Conservation (phyloP, 1,139 yeast species). For the Yamadazyma friedrichii region DNA sequence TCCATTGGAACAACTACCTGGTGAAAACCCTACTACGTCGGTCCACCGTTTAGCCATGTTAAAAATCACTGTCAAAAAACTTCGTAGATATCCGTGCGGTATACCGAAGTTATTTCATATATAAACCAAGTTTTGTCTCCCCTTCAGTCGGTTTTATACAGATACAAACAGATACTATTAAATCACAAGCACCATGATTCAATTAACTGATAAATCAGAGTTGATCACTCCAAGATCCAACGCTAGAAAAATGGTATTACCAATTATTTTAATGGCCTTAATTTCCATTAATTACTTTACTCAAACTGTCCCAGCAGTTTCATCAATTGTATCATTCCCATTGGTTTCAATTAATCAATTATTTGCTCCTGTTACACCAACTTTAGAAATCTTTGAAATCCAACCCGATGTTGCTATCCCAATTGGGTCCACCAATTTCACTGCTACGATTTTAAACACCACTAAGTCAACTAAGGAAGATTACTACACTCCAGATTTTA, state of each 20-base stretch:
- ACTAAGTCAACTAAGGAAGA: conserved; percentile 13
- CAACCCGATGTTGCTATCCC: conserved; percentile 15
- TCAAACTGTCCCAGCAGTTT: no score
- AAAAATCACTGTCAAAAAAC: no score
- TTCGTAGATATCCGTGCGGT: no score
- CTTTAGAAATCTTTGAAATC: conserved; percentile 20
- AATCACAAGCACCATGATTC: conserved; percentile 1
- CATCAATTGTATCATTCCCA: no score
- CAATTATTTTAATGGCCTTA: no score
- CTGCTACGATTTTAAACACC: conserved; percentile 16
- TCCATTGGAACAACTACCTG: no score
- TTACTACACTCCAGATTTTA: conserved; percentile 18
- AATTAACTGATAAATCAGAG: not conserved
- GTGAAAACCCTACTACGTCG: no score
- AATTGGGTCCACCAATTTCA: conserved; percentile 10
- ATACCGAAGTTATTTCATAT: not conserved
- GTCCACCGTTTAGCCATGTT: no score
- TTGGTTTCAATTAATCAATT: no score
- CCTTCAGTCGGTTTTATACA: not conserved
- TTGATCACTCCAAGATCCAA: no score
- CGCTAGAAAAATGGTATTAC: no score
- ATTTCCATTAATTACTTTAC: no score
- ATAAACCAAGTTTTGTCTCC: not conserved
- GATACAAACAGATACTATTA: not conserved
- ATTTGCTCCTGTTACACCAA: conserved; percentile 11